phyloP scores from a whole-genome alignment of 2,329 filamentous ascomycete genomes.

The Aphanoascus verrucosus region DNA sequence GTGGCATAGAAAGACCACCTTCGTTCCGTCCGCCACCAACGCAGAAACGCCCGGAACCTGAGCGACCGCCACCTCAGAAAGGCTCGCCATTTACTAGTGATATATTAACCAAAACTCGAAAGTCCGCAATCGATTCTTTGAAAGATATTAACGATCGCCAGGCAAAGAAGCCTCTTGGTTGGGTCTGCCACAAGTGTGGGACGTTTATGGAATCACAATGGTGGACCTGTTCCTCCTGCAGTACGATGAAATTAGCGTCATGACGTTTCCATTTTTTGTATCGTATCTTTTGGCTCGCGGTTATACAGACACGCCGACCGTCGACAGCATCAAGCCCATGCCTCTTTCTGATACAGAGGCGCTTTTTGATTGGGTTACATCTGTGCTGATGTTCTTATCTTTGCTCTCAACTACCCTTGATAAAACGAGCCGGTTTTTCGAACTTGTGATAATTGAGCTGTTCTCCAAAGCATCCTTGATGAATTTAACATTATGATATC shows the following conservation, averaged over 20 bases:
- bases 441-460: no score
- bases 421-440: no score
- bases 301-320: no score
- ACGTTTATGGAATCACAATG: slow-evolving; percentile 54
- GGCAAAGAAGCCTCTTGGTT: slow-evolving; percentile 44
- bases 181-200: slow-evolving; percentile 49
- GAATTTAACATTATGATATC: no score
- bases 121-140: slow-evolving; percentile 31
- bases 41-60: neutral
- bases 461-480: no score
- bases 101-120: slow-evolving; percentile 15
- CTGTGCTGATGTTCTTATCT: no score
- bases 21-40: slow-evolving; percentile 19
- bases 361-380: no score
- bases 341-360: no score
- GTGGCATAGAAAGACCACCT: slow-evolving; percentile 45
- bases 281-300: neutral
- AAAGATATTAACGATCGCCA: slow-evolving; percentile 32
- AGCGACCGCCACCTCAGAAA: slow-evolving; percentile 8
- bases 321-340: no score
- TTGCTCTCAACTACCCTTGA: no score
- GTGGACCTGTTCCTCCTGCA: slow-evolving; percentile 54
- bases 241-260: slow-evolving; percentile 43
- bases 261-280: neutral
- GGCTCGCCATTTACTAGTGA: neutral